Percentiles rank a stretch among this genome's conserved stretches.
These are phyloP conservation scores for Xylariaceae sp. DNA, from an alignment of 2,329 filamentous ascomycete genomes.

Conservation along the genomic window DNA sequence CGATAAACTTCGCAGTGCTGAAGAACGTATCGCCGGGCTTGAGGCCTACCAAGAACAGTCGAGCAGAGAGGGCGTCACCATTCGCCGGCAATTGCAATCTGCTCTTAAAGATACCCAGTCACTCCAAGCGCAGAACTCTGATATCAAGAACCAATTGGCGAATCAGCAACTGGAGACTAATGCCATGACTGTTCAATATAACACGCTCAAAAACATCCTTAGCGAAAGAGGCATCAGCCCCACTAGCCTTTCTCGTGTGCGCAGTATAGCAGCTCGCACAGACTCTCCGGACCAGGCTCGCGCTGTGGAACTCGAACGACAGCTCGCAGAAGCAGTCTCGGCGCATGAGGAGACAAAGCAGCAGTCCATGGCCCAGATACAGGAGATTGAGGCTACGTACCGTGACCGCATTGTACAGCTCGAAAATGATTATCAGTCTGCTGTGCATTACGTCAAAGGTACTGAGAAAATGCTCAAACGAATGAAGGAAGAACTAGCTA, in stretches of 20 bases:
- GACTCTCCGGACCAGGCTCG: constrained; percentile 76
- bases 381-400: constrained; percentile 83
- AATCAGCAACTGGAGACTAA: constrained; percentile 91
- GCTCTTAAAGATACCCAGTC: constrained; percentile 77
- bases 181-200: constrained; percentile 85
- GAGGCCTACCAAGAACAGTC: constrained; percentile 97
- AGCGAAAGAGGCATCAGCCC: constrained; percentile 82
- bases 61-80: constrained; percentile 83
- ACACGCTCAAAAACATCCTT: constrained; percentile 86
- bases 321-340: constrained; percentile 69
- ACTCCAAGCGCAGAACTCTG: constrained; percentile 73
- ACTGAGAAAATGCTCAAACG: constrained; percentile 99
- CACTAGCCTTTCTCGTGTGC: constrained; percentile 63
- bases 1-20: constrained; percentile 83
- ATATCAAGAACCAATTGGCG: constrained; percentile 76
- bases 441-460: constrained; percentile 95
- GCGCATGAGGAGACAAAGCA: constrained; percentile 82
- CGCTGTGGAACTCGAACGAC: constrained; percentile 79
- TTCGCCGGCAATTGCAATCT: constrained; percentile 83
- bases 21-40: constrained; percentile 92
- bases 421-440: constrained; percentile 95
- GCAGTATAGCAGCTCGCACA: constrained; percentile 67
- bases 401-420: constrained; percentile 90
- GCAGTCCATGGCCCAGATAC: constrained; percentile 69
- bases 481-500: constrained; percentile 94